Percentiles rank a stretch among this genome's conserved stretches.
These are phyloP conservation scores for Wickerhamiella brachini DNA, from an alignment of 805 yeast genomes.

Conservation along the genomic window DNA sequence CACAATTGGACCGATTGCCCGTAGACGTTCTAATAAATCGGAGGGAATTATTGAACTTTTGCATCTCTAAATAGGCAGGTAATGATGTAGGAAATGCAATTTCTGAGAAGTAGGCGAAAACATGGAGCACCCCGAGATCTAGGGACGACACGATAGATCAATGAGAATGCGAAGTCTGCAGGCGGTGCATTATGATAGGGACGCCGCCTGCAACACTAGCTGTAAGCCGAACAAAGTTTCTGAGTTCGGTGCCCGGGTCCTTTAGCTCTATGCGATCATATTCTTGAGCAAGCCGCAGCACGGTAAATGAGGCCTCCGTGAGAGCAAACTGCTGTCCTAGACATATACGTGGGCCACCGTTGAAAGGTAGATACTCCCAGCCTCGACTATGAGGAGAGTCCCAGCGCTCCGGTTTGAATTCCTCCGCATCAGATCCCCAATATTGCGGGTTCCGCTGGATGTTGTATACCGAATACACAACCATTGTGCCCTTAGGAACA, in stretches of 20 bases:
- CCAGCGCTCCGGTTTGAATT: slow-evolving; percentile 35
- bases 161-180: background rate
- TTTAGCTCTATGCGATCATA: slow-evolving; percentile 11
- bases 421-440: slow-evolving; percentile 30
- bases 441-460: slow-evolving; percentile 27
- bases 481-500: slow-evolving; percentile 27
- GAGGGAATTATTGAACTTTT: too few species aligned
- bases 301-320: slow-evolving; percentile 32
- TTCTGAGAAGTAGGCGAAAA: too few species aligned
- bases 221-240: background rate
- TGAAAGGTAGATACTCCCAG: slow-evolving; percentile 34
- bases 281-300: slow-evolving; percentile 27
- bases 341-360: slow-evolving; percentile 39
- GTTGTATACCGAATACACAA: slow-evolving; percentile 26
- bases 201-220: background rate
- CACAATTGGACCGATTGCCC: too few species aligned
- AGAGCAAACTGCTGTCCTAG: slow-evolving; percentile 40
- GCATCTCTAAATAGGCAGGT: too few species aligned
- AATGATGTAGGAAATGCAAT: too few species aligned
- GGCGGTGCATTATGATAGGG: background rate
- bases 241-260: background rate
- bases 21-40: too few species aligned
- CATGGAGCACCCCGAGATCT: too few species aligned
- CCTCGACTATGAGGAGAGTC: slow-evolving; percentile 21
- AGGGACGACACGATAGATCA: background rate